phyloP scores from a whole-genome alignment of 2,329 filamentous ascomycete genomes.

The Nemania sp. region DNA sequence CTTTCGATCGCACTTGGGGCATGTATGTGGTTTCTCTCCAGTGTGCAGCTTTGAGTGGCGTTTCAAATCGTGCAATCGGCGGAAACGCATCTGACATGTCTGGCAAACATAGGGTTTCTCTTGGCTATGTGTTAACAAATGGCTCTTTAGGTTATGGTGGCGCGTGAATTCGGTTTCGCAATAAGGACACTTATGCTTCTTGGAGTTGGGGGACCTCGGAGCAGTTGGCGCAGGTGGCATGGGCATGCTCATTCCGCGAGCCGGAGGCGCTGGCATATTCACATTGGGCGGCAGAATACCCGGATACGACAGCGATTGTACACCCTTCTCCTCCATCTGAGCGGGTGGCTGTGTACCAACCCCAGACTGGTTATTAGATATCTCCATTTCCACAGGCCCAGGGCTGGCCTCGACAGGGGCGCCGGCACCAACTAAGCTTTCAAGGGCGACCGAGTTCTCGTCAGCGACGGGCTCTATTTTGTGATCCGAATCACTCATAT shows the following conservation, averaged over 20 bases:
- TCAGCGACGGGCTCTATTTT: slow-evolving; percentile 50
- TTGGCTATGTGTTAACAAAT: slow-evolving; percentile 95
- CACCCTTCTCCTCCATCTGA: slow-evolving; percentile 56
- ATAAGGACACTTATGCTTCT: slow-evolving; percentile 96
- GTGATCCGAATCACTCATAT: slow-evolving; percentile 30
- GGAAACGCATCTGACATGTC: slow-evolving; percentile 90
- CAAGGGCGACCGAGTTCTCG: slow-evolving; percentile 46
- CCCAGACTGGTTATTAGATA: slow-evolving; percentile 44
- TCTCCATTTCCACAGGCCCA: slow-evolving; percentile 59
- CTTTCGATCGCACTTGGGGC: slow-evolving; percentile 89
- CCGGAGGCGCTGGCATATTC: slow-evolving; percentile 50
- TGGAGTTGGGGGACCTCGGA: slow-evolving; percentile 72
- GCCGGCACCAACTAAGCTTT: slow-evolving; percentile 48
- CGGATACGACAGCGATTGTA: slow-evolving; percentile 60
- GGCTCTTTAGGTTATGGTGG: slow-evolving; percentile 96
- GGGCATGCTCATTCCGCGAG: slow-evolving; percentile 62
- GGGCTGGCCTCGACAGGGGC: slow-evolving; percentile 55
- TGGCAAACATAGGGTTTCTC: slow-evolving; percentile 96
- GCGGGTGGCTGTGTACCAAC: slow-evolving; percentile 49
- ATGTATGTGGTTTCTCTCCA: slow-evolving; percentile 92
- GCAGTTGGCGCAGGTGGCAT: slow-evolving; percentile 54
- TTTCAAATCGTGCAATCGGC: slow-evolving; percentile 92
- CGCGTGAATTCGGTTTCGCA: slow-evolving; percentile 96
- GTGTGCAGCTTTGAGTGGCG: slow-evolving; percentile 96
- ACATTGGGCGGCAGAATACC: slow-evolving; percentile 52